Evolutionary conservation across 2,329 filamentous ascomycete species (phyloP).

Genomic region (Cladosporium velox): DNA sequence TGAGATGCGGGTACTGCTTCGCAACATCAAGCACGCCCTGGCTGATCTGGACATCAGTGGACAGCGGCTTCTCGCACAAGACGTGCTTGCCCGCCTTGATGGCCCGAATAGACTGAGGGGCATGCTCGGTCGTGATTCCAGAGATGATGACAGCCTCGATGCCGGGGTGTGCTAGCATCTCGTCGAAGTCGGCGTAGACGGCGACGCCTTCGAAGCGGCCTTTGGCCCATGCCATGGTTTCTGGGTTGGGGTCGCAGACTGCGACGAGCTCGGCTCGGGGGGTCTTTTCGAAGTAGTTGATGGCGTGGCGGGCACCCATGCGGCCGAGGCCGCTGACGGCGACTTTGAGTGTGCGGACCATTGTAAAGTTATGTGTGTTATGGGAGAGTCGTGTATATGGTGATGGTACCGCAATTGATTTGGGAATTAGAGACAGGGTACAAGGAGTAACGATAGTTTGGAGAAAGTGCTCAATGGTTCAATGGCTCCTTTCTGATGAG

Average conservation of each 20-base stretch:
- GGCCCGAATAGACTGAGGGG: slow-evolving; percentile 58
- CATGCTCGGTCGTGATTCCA: slow-evolving; percentile 58
- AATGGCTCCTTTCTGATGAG: background rate
- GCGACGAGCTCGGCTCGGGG: slow-evolving; percentile 50
- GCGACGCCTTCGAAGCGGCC: slow-evolving; percentile 54
- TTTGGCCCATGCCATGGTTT: slow-evolving; percentile 52
- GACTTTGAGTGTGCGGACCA: slow-evolving; percentile 45
- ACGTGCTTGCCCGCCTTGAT: slow-evolving; percentile 59
- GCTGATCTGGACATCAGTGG: slow-evolving; percentile 60
- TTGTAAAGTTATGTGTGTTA: slow-evolving; percentile 11
- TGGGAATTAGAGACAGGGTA: background rate
- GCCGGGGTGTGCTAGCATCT: slow-evolving; percentile 58
- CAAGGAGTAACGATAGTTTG: background rate
- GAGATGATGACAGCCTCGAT: slow-evolving; percentile 59
- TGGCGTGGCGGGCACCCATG: slow-evolving; percentile 53
- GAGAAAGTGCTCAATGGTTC: background rate
- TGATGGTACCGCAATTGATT: background rate
- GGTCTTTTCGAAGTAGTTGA: slow-evolving; percentile 49
- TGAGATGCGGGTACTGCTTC: slow-evolving; percentile 57
- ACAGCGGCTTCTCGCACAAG: slow-evolving; percentile 62
- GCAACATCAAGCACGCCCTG: slow-evolving; percentile 62
- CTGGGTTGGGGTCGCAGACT: slow-evolving; percentile 48
- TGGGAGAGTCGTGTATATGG: background rate
- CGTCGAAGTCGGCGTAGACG: slow-evolving; percentile 57
- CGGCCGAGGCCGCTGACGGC: slow-evolving; percentile 52